A percentile compares a stretch with the other conserved stretches of the same genome.
phyloP scores from a whole-genome alignment of 2,329 filamentous ascomycete genomes.

The Cercospora sp. region DNA sequence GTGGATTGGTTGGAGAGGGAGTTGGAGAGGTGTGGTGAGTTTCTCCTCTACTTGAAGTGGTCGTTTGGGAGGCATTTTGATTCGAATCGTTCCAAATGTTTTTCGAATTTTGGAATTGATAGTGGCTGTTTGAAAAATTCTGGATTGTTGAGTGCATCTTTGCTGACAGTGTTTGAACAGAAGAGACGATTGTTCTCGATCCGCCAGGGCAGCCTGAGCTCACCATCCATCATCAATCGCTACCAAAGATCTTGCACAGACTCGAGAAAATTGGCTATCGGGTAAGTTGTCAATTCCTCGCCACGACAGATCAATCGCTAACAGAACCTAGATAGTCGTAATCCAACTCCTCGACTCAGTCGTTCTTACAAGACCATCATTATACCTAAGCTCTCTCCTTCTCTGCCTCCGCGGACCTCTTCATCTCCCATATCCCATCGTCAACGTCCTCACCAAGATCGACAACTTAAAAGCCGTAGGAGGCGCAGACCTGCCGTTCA shows the following conservation, averaged over 20 bases:
- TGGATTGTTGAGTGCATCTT: neutral
- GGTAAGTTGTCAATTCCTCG: conserved; percentile 54
- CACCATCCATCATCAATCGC: conserved; percentile 89
- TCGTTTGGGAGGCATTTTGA: no score
- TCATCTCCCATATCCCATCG: conserved; percentile 92
- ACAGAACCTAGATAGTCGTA: conserved; percentile 71
- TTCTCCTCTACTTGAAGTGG: neutral
- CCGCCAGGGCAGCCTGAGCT: conserved; percentile 96
- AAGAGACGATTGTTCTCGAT: conserved; percentile 94
- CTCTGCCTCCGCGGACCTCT: conserved; percentile 95
- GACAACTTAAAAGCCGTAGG: conserved; percentile 73
- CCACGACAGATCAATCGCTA: conserved; percentile 38
- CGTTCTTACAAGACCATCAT: conserved; percentile 85
- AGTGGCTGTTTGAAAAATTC: neutral
- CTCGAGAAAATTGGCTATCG: conserved; percentile 90
- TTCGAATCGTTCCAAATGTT: no score
- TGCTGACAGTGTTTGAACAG: conserved; percentile 38
- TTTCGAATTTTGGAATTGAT: neutral
- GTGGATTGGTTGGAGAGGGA: conserved; percentile 87
- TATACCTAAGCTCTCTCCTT: conserved; percentile 92
- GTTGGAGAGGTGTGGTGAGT: conserved; percentile 58
- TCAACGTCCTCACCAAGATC: conserved; percentile 97
- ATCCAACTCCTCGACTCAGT: conserved; percentile 93
- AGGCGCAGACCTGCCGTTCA: conserved; percentile 87
- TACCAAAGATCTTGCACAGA: conserved; percentile 87